Conservation (phyloP, 208 protist species). For the Crithidia mellificae region DNA sequence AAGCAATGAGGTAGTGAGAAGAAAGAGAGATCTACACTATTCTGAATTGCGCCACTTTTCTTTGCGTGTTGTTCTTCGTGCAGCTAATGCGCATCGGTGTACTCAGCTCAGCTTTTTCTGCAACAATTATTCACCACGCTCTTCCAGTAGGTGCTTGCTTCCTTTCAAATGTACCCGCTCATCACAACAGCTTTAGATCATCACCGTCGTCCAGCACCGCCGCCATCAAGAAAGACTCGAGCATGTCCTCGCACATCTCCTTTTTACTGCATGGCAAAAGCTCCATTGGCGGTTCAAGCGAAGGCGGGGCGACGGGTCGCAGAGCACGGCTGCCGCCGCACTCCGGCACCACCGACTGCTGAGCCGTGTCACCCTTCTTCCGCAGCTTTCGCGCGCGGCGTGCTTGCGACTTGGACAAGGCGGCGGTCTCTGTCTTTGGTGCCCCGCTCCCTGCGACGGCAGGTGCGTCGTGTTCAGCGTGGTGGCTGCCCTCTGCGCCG, state of each 20-base stretch:
- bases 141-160: neutral
- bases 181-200: constrained; percentile 24
- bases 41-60: too few species aligned
- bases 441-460: too few species aligned
- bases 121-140: too few species aligned
- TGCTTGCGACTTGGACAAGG: neutral
- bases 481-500: neutral
- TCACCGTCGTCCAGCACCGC: constrained; percentile 48
- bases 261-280: constrained; percentile 58
- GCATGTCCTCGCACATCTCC: constrained; percentile 58
- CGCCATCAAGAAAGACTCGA: constrained; percentile 61
- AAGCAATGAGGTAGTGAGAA: too few species aligned
- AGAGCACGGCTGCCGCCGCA: constrained; percentile 58
- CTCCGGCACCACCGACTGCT: constrained; percentile 26
- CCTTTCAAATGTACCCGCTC: neutral
- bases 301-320: constrained; percentile 46
- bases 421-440: neutral
- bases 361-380: constrained; percentile 27
- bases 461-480: neutral
- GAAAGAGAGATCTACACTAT: too few species aligned
- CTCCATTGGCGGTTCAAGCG: constrained; percentile 37
- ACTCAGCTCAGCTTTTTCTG: too few species aligned
- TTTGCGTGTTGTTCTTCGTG: too few species aligned
- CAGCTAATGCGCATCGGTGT: too few species aligned
- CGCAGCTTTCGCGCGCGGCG: constrained; percentile 26